Base-by-base conservation (phyloP, 2,329 filamentous ascomycete genomes). In the Remersonia thermophila region DNA sequence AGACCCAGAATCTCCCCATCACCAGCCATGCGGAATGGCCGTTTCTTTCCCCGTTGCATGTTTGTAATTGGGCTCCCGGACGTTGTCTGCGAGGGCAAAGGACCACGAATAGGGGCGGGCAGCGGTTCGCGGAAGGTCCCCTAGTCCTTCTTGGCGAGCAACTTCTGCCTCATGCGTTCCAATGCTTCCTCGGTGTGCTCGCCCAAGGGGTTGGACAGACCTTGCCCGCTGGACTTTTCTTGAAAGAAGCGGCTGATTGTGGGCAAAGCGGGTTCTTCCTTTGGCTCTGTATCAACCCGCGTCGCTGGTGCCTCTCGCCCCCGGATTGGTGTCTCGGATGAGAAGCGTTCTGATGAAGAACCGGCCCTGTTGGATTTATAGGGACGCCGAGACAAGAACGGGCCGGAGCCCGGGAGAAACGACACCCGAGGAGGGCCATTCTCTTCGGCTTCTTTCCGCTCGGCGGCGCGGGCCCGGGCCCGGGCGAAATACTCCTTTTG, bases 401-500 rank as follows among this genome's bases (percentile, higher is more conserved):
- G 20, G 20, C 9, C 20, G 20, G 9, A 23, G 9, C 20, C 5
- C 20, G 27, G 36, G 15, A 56, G 52, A n/a, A 20, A 40, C 3
- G 54, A 55, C 36, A 55, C 53, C 1, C 50, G 43, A n/a, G 51
- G 40, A 7, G 60, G 55, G 12, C 49, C 55, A 6, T 50, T 52
- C 27, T 53, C 57, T 28, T 45, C 38, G 7, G 45, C 39, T 2
- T 45, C 40, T 12, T 39, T 41, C 8, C 26, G 26, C 30, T 49
- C 37, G 40, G 54, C 17, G 49, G 46, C 4, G 55, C 51, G 56
- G 15, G 54, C 55, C 29, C 60, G 58, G 26, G 56, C 58, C 39
- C 58, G 63, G 29, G 65, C 64, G 40, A 68, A 67, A 44, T 68
- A 60, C 33, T 65, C 56, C 44, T 60, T 66, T 42, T 67, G 65